These are phyloP conservation scores for Coriolopsis trogii DNA, from an alignment of 1,284 basidiomycete genomes.

Conservation along the genomic window DNA sequence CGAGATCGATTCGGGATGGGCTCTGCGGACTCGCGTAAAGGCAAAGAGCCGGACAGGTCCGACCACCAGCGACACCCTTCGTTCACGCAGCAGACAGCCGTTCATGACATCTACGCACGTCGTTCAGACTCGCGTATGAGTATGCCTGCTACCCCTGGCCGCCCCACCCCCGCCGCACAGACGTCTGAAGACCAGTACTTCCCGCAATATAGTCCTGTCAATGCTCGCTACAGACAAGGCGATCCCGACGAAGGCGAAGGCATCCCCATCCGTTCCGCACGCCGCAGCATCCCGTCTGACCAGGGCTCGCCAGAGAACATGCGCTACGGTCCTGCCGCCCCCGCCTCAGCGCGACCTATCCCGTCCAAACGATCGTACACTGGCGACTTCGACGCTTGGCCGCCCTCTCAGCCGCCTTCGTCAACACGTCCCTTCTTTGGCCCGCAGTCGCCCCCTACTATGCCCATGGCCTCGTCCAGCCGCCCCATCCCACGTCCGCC, in stretches of 20 bases:
- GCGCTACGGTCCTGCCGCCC: slow-evolving; percentile 16
- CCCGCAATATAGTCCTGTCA: slow-evolving; percentile 11
- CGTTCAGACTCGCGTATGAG: slow-evolving; percentile 17
- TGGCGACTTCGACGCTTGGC: slow-evolving; percentile 18
- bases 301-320: slow-evolving; percentile 30
- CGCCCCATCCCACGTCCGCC: slow-evolving; percentile 20
- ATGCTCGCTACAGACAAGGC: slow-evolving; percentile 11
- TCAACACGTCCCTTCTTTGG: slow-evolving; percentile 7
- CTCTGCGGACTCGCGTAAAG: slow-evolving; percentile 18
- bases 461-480: slow-evolving; percentile 11
- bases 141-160: slow-evolving; percentile 16
- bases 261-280: slow-evolving; percentile 25
- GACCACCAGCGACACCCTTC: slow-evolving; percentile 17
- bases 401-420: slow-evolving; percentile 19
- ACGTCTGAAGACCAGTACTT: slow-evolving; percentile 17
- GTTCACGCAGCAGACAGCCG: slow-evolving; percentile 10
- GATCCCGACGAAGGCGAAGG: slow-evolving; percentile 22
- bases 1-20: slow-evolving; percentile 17
- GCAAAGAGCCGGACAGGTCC: slow-evolving; percentile 15
- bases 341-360: slow-evolving; percentile 24
- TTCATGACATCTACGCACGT: slow-evolving; percentile 20
- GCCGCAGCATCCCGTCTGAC: slow-evolving; percentile 21
- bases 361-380: slow-evolving; percentile 25
- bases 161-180: slow-evolving; percentile 8
- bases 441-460: slow-evolving; percentile 13